Evolutionary conservation across 2,329 filamentous ascomycete genomes (phyloP).

Genomic region (Penicillium nordicum): DNA sequence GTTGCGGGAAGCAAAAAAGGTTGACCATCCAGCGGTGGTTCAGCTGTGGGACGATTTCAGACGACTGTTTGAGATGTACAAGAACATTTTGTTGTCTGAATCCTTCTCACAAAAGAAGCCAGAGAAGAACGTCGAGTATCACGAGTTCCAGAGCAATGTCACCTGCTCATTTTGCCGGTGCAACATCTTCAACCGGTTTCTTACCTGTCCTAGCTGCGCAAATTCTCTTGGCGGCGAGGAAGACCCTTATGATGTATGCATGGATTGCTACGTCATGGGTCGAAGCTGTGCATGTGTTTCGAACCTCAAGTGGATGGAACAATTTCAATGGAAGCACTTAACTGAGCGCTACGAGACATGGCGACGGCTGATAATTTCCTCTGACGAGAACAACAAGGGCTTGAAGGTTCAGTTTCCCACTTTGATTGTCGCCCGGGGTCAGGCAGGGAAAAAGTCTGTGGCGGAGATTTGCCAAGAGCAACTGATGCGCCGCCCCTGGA

Average conservation of each 20-base stretch:
- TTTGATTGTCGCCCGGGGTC: constrained; percentile 66
- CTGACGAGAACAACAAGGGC: constrained; percentile 56
- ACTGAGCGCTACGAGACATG: constrained; percentile 75
- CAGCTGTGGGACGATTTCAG: constrained; percentile 82
- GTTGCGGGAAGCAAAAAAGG: constrained; percentile 54
- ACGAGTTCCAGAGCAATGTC: constrained; percentile 84
- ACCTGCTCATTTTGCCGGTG: constrained; percentile 94
- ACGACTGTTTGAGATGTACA: constrained; percentile 72
- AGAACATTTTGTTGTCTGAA: constrained; percentile 76
- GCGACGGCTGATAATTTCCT: constrained; percentile 72
- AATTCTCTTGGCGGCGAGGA: constrained; percentile 64
- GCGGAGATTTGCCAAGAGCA: constrained; percentile 95
- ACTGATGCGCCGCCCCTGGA: constrained; percentile 72
- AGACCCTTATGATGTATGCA: constrained; percentile 90
- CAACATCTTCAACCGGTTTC: constrained; percentile 95
- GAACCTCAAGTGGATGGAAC: constrained; percentile 83
- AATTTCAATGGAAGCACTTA: constrained; percentile 81
- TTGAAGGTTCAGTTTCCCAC: constrained; percentile 58
- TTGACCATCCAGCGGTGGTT: constrained; percentile 53
- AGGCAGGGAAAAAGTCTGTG: constrained; percentile 69
- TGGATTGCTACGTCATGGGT: constrained; percentile 99
- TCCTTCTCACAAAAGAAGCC: constrained; percentile 65
- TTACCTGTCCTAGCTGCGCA: constrained; percentile 85
- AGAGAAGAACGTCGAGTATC: constrained; percentile 68
- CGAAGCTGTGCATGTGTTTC: constrained; percentile 88